phyloP scores from a whole-genome alignment of 2,329 filamentous ascomycete species.

The Ascochyta koolunga region DNA sequence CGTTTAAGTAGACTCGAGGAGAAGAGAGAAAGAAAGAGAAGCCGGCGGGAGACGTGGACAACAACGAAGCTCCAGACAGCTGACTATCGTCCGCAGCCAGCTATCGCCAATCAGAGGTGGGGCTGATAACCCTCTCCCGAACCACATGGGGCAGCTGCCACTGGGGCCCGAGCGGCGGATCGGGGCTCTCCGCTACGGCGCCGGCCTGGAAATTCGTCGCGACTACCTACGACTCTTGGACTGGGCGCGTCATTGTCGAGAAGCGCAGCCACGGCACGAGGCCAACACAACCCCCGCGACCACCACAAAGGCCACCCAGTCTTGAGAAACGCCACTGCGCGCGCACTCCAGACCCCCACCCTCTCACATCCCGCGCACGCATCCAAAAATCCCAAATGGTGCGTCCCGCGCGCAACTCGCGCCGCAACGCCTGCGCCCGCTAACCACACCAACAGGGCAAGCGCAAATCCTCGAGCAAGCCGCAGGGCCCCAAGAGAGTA shows the following conservation, averaged over 20 bases:
- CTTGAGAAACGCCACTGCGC: not conserved
- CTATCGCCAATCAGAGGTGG: constrained; percentile 33
- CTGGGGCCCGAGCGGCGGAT: constrained; percentile 10
- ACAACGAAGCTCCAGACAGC: constrained; percentile 19
- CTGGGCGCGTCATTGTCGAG: constrained; percentile 17
- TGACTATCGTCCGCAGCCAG: constrained; percentile 24
- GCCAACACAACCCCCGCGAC: not conserved
- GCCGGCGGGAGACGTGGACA: constrained; percentile 10
- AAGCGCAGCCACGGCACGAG: constrained; percentile 2
- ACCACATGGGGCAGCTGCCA: constrained; percentile 36
- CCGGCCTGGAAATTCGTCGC: constrained; percentile 17
- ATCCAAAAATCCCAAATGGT: constrained; percentile 9
- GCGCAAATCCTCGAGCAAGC: constrained; percentile 85
- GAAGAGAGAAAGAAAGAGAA: constrained; percentile 12
- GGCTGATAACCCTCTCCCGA: constrained; percentile 35
- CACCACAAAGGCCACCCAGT: not conserved
- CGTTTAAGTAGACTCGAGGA: constrained; percentile 16
- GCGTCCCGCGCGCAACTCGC: not conserved
- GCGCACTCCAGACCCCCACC: not conserved
- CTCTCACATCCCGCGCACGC: not conserved
- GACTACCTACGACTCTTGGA: no score
- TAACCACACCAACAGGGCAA: constrained; percentile 67
- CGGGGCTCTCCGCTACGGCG: constrained; percentile 16
- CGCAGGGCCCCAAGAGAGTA: constrained; percentile 82
- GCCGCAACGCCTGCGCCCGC: constrained; percentile 23